Base-by-base conservation (phyloP, 352 stramenopile genomes). In the Blastocystis sp. region DNA sequence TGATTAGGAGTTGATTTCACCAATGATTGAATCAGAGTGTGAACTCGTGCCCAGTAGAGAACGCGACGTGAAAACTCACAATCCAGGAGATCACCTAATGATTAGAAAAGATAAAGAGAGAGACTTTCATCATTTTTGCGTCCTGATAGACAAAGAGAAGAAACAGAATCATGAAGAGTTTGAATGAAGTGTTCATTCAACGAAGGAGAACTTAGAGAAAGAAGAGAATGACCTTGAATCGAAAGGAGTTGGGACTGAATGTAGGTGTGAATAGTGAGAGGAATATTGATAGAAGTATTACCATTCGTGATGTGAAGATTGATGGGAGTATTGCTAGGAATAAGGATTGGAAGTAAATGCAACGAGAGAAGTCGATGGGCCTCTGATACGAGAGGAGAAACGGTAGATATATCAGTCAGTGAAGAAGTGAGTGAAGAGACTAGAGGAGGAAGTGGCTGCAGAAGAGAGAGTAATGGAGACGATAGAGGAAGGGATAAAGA, bases 261-360 rank as follows among this genome's bases (percentile, higher is more conserved):
- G 19, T 59, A 29, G 2, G 43, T 46, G 3, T 63, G 69, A 63
- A 59, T 63, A 3, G 19, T n/a, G 39, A 19, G 49, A 16, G 69
- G 37, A 59, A 80, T 43, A n/a, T 59, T 59, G 19, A 59, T 54
- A 14, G 69, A 43, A 27, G n/a, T 24, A 27, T 59, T 39, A 35
- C 29, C 43, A 39, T 49, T 46, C 3, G 69, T 65, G 69, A 63
- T 29, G 46, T 80, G 37, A 52, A 80, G 69, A 80, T 80, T 80
- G 6, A 80, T 29, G 14, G 35, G 16, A 42, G 11, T 21, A 35
- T 51, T 51, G 24, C 69, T 80, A 37, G 2, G 21, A 11, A 63
- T 80, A 6, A 80, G 14, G 39, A 21, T 24, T n/a, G 43, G 2
- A 61, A 5, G 59, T 42, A 37, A 52, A 27, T 29, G 2, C 19